Evolutionary conservation across 2,329 filamentous ascomycete species (phyloP).

Genomic region (Penicillium sp.): DNA sequence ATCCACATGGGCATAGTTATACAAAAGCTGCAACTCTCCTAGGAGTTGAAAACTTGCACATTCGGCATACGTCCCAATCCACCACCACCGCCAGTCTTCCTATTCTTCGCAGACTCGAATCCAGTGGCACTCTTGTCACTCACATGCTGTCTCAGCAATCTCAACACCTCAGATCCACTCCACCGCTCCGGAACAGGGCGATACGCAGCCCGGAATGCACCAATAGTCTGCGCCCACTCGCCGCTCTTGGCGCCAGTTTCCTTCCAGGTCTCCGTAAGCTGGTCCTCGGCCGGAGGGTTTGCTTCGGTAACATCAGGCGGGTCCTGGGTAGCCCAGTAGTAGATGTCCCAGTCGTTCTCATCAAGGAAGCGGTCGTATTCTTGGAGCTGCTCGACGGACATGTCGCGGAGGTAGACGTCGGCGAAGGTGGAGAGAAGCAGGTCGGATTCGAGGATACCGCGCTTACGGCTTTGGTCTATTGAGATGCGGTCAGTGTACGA

Average conservation of each 20-base stretch:
- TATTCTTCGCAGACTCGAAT: slow-evolving; percentile 41
- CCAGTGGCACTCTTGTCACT: slow-evolving; percentile 62
- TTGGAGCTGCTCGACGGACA: slow-evolving; percentile 71
- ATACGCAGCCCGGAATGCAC: slow-evolving; percentile 91
- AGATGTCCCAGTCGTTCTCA: slow-evolving; percentile 99
- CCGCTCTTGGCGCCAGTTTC: slow-evolving; percentile 59
- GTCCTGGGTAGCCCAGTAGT: slow-evolving; percentile 98
- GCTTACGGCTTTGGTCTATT: slow-evolving; percentile 91
- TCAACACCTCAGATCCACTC: slow-evolving; percentile 78
- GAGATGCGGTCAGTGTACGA: not conserved
- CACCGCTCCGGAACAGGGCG: slow-evolving; percentile 84
- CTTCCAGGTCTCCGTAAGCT: slow-evolving; percentile 50
- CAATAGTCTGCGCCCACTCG: slow-evolving; percentile 96
- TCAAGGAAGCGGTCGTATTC: slow-evolving; percentile 93
- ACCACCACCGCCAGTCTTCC: slow-evolving; percentile 35
- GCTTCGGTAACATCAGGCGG: slow-evolving; percentile 55
- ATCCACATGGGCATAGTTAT: not conserved
- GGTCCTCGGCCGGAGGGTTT: slow-evolving; percentile 36
- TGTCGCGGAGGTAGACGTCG: slow-evolving; percentile 70
- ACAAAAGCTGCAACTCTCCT: not conserved
- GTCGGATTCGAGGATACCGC: slow-evolving; percentile 93
- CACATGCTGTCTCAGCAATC: slow-evolving; percentile 78
- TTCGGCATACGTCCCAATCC: slow-evolving; percentile 53
- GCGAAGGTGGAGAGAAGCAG: slow-evolving; percentile 96
- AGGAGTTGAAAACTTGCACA: slow-evolving; percentile 43